Conservation (phyloP, 306 rosid genomes). For the Dryas alaskensis region DNA sequence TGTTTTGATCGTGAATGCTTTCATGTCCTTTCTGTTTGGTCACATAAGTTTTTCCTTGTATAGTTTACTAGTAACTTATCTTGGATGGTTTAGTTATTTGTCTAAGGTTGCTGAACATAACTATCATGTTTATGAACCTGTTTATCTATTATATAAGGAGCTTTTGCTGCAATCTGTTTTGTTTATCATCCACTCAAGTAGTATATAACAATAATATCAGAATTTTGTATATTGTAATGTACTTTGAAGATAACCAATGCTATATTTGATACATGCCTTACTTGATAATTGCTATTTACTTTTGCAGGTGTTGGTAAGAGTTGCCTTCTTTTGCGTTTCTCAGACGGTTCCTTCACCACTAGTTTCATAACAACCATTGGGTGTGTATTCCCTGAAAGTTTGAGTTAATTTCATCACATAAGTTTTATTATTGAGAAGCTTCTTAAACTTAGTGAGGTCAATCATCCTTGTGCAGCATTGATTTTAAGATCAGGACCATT, state of each 20-base stretch:
- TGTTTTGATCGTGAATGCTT: neutral
- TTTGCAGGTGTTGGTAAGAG: slow-evolving; percentile 97
- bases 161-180: neutral
- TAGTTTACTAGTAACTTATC: neutral
- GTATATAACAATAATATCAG: neutral
- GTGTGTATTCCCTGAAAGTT: slow-evolving; percentile 42
- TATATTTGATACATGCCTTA: neutral
- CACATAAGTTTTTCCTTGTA: neutral
- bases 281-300: slow-evolving; percentile 14
- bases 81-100: neutral
- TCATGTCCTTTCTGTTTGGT: neutral
- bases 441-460: slow-evolving; percentile 22
- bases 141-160: neutral
- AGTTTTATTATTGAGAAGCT: slow-evolving; percentile 9
- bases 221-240: neutral
- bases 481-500: slow-evolving; percentile 88
- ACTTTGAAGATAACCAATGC: neutral
- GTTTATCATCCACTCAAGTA: neutral
- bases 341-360: slow-evolving; percentile 93
- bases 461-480: slow-evolving; percentile 67
- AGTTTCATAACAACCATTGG: slow-evolving; percentile 95
- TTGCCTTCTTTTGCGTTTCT: slow-evolving; percentile 94
- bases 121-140: neutral
- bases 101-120: neutral
- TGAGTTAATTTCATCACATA: slow-evolving; percentile 11